Percentiles rank a stretch among this genome's conserved stretches.
Evolutionary conservation across 805 yeast species (phyloP).

Genomic region (Teunomyces kruisii): DNA sequence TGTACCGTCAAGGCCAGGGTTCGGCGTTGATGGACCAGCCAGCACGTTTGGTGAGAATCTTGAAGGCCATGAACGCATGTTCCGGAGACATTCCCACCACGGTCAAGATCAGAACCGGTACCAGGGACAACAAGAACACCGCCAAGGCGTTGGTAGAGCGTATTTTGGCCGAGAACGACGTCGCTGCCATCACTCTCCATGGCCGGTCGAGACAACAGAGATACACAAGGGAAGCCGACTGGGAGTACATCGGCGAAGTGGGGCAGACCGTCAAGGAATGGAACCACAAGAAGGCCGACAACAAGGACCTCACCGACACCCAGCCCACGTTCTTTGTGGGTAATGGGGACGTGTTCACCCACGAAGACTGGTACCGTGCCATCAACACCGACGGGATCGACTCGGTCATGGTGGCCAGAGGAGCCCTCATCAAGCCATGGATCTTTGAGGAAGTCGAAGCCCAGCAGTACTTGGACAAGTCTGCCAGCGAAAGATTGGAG

Average conservation of each 20-base stretch:
- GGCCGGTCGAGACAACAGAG: constrained; percentile 97
- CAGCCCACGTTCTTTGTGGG: constrained; percentile 83
- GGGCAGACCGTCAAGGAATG: constrained; percentile 66
- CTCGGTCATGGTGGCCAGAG: constrained; percentile 96
- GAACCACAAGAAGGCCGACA: constrained; percentile 45
- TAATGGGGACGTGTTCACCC: constrained; percentile 88
- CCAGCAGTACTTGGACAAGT: constrained; percentile 85
- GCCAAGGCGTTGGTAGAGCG: constrained; percentile 77
- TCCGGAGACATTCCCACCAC: constrained; percentile 92
- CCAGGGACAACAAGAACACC: constrained; percentile 79
- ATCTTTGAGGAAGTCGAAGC: constrained; percentile 93
- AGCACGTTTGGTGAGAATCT: constrained; percentile 70
- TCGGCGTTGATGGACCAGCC: constrained; percentile 90
- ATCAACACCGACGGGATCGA: constrained; percentile 70
- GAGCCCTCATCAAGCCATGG: constrained; percentile 98
- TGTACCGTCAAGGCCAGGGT: constrained; percentile 95
- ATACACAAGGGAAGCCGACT: constrained; percentile 86
- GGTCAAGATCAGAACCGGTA: constrained; percentile 89
- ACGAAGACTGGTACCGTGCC: constrained; percentile 84
- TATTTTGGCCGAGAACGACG: constrained; percentile 73
- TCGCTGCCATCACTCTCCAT: constrained; percentile 89
- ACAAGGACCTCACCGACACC: constrained; percentile 56
- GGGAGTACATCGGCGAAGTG: constrained; percentile 82
- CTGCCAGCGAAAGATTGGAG: constrained; percentile 85
- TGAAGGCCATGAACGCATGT: constrained; percentile 85